Conservation (phyloP, 1,139 yeast genomes). For the Sugiyamaella japonica region DNA sequence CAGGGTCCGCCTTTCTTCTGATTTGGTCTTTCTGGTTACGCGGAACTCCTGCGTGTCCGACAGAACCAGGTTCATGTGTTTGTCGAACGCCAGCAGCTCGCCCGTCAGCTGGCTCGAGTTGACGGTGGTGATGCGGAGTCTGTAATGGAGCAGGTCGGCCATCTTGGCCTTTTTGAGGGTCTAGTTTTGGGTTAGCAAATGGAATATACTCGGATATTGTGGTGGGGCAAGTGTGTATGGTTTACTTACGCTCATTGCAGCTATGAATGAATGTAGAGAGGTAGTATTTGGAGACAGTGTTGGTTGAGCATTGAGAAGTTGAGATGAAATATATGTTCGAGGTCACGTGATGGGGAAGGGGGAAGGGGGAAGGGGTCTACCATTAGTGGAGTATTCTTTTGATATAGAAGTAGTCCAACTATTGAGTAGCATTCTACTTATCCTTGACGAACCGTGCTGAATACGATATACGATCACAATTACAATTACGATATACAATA, state of each 20-base stretch:
- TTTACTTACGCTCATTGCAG: slow-evolving; percentile 18
- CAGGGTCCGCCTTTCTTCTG: slow-evolving; percentile 55
- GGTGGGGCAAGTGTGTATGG: not conserved
- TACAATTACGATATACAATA: not conserved
- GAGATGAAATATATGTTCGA: not conserved
- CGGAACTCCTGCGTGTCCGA: slow-evolving; percentile 85
- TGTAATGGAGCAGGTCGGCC: slow-evolving; percentile 72
- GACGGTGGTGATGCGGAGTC: slow-evolving; percentile 67
- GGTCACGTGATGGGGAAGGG: slow-evolving; percentile 9
- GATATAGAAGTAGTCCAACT: no score
- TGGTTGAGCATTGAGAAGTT: no score
- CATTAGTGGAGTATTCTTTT: no score
- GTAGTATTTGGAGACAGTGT: no score
- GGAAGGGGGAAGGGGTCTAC: no score
- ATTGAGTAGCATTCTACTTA: no score
- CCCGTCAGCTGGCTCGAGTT: slow-evolving; percentile 82
- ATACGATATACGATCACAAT: no score
- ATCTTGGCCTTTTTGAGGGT: slow-evolving; percentile 44
- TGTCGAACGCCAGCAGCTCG: slow-evolving; percentile 81
- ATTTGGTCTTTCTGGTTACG: slow-evolving; percentile 55
- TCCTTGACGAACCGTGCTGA: no score
- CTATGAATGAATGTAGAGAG: not conserved
- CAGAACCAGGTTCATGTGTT: slow-evolving; percentile 82
- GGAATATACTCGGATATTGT: no score
- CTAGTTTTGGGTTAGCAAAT: slow-evolving; percentile 9